Percentiles rank a stretch among this genome's conserved stretches.
These are phyloP conservation scores for Mentha longifolia DNA, from an alignment of 257 asterid genomes.

Conservation along the genomic window DNA sequence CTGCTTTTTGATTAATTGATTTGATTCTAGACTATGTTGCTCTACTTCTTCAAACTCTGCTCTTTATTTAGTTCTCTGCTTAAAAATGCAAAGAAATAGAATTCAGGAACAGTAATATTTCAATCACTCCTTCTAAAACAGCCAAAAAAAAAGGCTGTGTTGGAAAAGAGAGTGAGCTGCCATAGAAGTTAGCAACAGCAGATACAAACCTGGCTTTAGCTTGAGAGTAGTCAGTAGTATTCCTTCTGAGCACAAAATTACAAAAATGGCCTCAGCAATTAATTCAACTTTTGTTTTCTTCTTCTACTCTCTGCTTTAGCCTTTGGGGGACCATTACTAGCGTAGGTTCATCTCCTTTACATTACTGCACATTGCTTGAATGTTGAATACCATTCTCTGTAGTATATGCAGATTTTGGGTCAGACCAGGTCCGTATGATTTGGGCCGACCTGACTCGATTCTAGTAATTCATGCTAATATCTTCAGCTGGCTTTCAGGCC, in stretches of 20 bases:
- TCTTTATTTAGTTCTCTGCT: neutral
- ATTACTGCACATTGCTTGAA: conserved; percentile 33
- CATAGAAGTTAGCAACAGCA: conserved; percentile 51
- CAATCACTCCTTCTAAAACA: conserved; percentile 21
- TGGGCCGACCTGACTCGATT: no score
- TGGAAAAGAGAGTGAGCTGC: conserved; percentile 33
- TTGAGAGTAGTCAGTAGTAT: conserved; percentile 17
- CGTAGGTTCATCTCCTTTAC: no score
- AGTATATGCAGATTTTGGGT: no score
- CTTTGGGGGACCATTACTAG: no score
- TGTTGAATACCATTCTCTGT: no score
- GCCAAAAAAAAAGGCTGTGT: conserved; percentile 21
- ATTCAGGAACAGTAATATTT: neutral
- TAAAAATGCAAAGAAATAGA: neutral
- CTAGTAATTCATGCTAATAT: no score
- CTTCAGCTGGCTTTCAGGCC: no score
- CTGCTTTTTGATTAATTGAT: neutral
- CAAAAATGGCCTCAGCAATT: conserved; percentile 34
- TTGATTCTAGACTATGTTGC: neutral
- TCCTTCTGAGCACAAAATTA: conserved; percentile 37
- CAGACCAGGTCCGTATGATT: no score
- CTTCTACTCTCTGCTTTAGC: conserved; percentile 15
- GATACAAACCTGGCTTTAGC: conserved; percentile 35
- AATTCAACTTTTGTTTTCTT: conserved; percentile 38
- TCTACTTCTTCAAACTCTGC: neutral